Base-by-base conservation (phyloP, 2,329 filamentous ascomycete species). In the Pseudogymnoascus sp. region DNA sequence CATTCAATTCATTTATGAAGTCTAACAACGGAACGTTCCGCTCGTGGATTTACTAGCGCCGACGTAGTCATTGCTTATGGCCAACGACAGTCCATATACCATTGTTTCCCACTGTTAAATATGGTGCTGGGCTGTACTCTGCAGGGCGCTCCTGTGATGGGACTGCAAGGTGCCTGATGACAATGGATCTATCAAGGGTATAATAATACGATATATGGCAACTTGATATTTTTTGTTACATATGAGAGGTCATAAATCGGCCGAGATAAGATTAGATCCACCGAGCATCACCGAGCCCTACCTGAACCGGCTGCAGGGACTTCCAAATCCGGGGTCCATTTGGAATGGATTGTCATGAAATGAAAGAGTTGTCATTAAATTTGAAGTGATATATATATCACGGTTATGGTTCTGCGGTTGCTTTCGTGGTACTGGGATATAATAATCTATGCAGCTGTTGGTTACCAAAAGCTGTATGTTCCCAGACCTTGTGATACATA, bases 1-100 rank as follows among this genome's bases (percentile, higher is more conserved):
- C 45, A 33, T 52, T 30, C 26, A 52, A 52, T 52, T 52, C 45
- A 52, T 33, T 19, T 8, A 30, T 19, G 45, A 33, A 52, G 45
- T 52, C 45, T 52, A 52, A 52, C 45, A 52, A 19, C 45, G 26
- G 45, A 52, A 52, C 45, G 26, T 52, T 52, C 45, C 45, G 45
- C 45, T 12, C 26, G 18, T 30, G 26, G n/a, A 52, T 30, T 19
- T 30, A 33, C 26, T 52, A 52, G 45, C 26, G 45, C 21, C 21
- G 21, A 26, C 21, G 7, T 21, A 12, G 21, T 9, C 26, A 26
- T n/a, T 12, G n/a, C 18, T 52, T 52, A 52, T 52, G 15, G 10
- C 45, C 45, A 52, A 52, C 26, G 45, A 13, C 45, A 52, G 45
- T 30, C n/a, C 45, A 18, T 30, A 19, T 52, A 52, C 30, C n/a